These are phyloP conservation scores for Meripilus lineatus DNA, from an alignment of 1,284 basidiomycete genomes.

Conservation along the genomic window DNA sequence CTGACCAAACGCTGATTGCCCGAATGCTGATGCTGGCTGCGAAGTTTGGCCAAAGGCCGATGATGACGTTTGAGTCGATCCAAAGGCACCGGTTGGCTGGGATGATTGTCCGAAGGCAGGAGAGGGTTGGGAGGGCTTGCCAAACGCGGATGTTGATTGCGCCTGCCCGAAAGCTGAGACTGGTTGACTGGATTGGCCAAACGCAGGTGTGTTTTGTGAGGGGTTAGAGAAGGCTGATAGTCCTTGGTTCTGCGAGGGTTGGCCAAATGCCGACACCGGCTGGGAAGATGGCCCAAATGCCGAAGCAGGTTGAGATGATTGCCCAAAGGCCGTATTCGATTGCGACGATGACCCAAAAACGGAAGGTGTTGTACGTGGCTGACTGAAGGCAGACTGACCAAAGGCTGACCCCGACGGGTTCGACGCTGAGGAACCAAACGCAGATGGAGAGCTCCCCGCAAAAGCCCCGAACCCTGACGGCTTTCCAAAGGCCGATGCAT, in stretches of 20 bases:
- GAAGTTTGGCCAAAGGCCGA: conserved; percentile 25
- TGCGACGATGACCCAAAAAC: conserved; percentile 20
- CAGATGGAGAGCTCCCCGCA: conserved; percentile 22
- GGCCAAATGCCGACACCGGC: conserved; percentile 28
- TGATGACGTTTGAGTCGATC: conserved; percentile 17
- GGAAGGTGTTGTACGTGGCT: conserved; percentile 3
- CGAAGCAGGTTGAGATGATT: conserved; percentile 12
- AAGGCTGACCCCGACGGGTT: no score
- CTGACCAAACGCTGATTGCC: conserved; percentile 34
- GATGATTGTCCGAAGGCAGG: conserved; percentile 24
- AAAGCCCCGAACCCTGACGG: conserved; percentile 25
- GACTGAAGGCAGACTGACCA: conserved; percentile 13
- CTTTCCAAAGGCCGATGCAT: conserved; percentile 38
- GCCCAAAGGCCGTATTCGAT: conserved; percentile 28
- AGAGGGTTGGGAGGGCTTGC: conserved; percentile 15
- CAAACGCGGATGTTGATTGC: conserved; percentile 26
- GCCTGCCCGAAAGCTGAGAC: conserved; percentile 24
- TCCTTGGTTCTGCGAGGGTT: conserved; percentile 12
- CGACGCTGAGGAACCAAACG: conserved; percentile 29
- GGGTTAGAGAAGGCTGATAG: conserved; percentile 20
- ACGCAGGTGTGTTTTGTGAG: conserved; percentile 20
- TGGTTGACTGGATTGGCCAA: conserved; percentile 18
- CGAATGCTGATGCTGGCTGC: conserved; percentile 27
- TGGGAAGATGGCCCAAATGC: conserved; percentile 20
- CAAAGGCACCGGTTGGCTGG: conserved; percentile 23